Conservation (phyloP, 2,329 filamentous ascomycete species). For the Dactylellina leptospora region DNA sequence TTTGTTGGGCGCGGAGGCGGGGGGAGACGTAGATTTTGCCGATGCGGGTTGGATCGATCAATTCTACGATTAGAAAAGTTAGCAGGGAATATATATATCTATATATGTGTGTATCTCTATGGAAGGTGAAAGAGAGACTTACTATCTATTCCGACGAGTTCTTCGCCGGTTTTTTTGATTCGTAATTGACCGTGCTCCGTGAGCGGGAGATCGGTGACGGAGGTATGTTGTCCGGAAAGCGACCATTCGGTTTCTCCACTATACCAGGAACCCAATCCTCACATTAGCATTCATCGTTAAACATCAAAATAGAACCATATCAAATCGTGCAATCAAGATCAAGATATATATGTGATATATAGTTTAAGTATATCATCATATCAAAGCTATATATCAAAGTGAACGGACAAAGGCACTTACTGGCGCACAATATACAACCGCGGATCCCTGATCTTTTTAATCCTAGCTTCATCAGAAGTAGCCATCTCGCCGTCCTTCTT, state of each 20-base stretch:
- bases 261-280: neutral
- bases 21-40: conserved; percentile 78
- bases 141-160: conserved; percentile 82
- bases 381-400: neutral
- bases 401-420: conserved; percentile 10
- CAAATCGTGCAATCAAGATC: too few relatives aligned
- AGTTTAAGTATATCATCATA: neutral
- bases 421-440: conserved; percentile 51
- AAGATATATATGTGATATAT: neutral
- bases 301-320: neutral
- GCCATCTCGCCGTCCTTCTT: conserved; percentile 15
- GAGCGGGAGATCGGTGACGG: conserved; percentile 83
- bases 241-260: conserved; percentile 87
- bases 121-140: conserved; percentile 66
- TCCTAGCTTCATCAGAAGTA: conserved; percentile 46
- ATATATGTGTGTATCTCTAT: neutral
- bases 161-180: conserved; percentile 78
- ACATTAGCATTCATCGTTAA: neutral
- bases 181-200: conserved; percentile 82
- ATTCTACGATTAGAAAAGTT: conserved; percentile 15
- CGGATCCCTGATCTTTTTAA: conserved; percentile 51
- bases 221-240: conserved; percentile 83
- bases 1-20: conserved; percentile 81
- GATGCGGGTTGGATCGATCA: conserved; percentile 59
- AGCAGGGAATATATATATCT: neutral